phyloP scores from a whole-genome alignment of 2,329 filamentous ascomycete species.

The Colletotrichum falcatum region DNA sequence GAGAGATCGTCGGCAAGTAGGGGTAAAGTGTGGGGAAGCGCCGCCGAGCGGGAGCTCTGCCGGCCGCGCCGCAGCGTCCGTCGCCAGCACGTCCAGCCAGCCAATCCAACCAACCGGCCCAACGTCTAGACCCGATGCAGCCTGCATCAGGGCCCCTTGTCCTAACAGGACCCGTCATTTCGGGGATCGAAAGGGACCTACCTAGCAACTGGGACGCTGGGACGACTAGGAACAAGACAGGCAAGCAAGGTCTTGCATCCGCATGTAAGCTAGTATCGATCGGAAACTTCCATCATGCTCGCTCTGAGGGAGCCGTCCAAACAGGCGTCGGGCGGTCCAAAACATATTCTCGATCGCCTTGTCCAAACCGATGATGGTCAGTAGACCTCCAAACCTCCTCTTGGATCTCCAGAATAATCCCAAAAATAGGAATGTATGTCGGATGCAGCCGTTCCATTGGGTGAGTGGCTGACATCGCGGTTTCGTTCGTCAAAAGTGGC shows the following conservation, averaged over 20 bases:
- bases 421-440: no score
- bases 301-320: background rate
- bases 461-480: background rate
- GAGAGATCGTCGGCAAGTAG: conserved; percentile 17
- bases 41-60: conserved; percentile 14
- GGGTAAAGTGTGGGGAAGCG: conserved; percentile 15
- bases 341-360: background rate
- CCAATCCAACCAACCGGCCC: background rate
- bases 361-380: background rate
- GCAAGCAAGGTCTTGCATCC: background rate
- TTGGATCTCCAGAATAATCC: no score
- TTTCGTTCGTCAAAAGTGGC: background rate
- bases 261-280: background rate
- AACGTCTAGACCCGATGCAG: conserved; percentile 4
- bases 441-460: background rate
- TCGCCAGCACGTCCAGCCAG: background rate
- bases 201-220: background rate
- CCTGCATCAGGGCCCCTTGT: background rate
- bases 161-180: background rate
- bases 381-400: background rate
- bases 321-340: background rate
- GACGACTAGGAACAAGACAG: no score
- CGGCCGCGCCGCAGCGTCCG: conserved; percentile 22
- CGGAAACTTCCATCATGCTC: background rate
- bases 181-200: background rate